Conservation (phyloP, 2,329 filamentous ascomycete genomes). For the Ophiostoma sp. region DNA sequence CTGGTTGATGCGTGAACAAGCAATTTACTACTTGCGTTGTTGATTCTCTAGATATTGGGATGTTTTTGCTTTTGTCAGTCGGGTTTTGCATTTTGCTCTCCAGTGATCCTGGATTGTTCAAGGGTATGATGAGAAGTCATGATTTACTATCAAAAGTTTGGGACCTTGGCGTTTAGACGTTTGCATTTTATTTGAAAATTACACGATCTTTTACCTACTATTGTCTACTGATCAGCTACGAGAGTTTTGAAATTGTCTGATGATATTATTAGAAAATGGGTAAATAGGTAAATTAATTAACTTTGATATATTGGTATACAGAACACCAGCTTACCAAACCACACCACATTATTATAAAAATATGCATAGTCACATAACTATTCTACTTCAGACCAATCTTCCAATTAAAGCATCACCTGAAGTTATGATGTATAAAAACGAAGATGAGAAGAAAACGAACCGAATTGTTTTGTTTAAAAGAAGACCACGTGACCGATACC, state of each 20-base stretch:
- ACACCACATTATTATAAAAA: too few relatives aligned
- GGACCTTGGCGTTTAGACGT: constrained; percentile 15
- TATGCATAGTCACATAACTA: too few relatives aligned
- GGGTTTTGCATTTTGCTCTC: constrained; percentile 12
- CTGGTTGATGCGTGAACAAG: constrained; percentile 51
- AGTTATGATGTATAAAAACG: not conserved
- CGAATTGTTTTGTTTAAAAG: not conserved
- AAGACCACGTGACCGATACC: not conserved
- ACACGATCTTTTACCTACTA: not conserved
- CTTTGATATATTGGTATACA: too few relatives aligned
- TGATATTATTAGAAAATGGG: too few relatives aligned
- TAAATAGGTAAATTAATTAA: too few relatives aligned
- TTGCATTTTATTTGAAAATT: not conserved
- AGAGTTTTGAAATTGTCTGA: too few relatives aligned
- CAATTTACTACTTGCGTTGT: too few relatives aligned
- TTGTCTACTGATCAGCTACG: not conserved
- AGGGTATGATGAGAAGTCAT: constrained; percentile 21
- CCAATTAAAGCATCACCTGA: too few relatives aligned
- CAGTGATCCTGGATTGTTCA: constrained; percentile 1
- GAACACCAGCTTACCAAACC: too few relatives aligned
- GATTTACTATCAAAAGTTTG: constrained; percentile 15
- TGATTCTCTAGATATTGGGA: too few relatives aligned
- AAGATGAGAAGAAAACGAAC: not conserved
- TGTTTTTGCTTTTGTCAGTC: constrained; percentile 7
- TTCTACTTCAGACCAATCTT: too few relatives aligned